Evolutionary conservation across 2,329 filamentous ascomycete genomes (phyloP), one percentile per base, ranked within the genome.

Genomic region (Chaetomium strumarium): DNA sequence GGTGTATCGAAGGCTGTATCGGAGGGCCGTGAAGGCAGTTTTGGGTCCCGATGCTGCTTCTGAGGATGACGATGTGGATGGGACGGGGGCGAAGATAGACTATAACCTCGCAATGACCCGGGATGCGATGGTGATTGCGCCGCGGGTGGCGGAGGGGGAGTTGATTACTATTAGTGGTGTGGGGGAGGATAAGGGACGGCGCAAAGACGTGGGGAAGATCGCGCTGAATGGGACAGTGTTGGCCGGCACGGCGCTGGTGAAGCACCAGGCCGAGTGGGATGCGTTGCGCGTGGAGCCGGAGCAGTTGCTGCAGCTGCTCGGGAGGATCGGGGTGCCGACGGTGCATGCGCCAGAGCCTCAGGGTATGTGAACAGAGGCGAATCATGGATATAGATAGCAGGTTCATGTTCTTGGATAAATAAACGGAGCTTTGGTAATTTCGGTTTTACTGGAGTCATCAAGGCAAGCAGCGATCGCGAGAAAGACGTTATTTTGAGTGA

Each of bases 101-200:
- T 85, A 85, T 64, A 85, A 85, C 62, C 66, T 85, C 58, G 81
- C 77, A 46, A 73, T 85, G 69, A 85, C 81, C 17, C 68, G 70
- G 53, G 67, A 66, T 14, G 70, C 68, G 0, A 72, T 85, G 64
- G 78, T 77, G 0, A 54, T 85, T 1, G 75, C 76, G 55, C 82
- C 82, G 1, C 70, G 82, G 2, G 58, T 72, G 1, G 70, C 74
- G 0, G 81, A 84, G 61, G 80, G 81, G 0, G 64, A 64, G 1
- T 59, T 62, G 19, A 52, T 60, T 9, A 33, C 16, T 13, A 52
- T 60, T 9, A 33, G 14, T 13, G 42, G 14, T 12, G 33, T 20
- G 2, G 24, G 2, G 39, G 57, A 66, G 45, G 38, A 57, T 33
- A n/a, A n/a, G n/a, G 55, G 61, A 53, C 44, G 47, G 3, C 66